Percentiles rank a stretch among this genome's conserved stretches.
These are phyloP conservation scores for Prunus yedoensis DNA, from an alignment of 331 rosid genomes.

Conservation along the genomic window DNA sequence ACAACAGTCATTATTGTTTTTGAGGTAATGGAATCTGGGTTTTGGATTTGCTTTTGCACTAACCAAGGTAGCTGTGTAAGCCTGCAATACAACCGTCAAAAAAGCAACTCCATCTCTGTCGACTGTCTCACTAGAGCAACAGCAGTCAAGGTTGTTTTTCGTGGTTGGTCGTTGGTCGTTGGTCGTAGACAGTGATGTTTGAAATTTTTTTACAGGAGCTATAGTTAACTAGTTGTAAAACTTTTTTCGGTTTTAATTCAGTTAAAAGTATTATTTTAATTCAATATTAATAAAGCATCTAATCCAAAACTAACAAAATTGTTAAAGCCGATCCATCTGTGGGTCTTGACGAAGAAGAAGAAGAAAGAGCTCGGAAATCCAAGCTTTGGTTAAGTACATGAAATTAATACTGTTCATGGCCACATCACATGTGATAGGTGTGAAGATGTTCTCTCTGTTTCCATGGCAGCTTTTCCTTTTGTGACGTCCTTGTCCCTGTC, in stretches of 20 bases:
- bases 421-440: conserved; percentile 71
- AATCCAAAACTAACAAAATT: too few relatives aligned
- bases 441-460: conserved; percentile 67
- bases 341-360: background rate
- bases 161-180: conserved; percentile 46
- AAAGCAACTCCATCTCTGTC: conserved; percentile 42
- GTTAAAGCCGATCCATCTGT: too few relatives aligned
- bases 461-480: conserved; percentile 76
- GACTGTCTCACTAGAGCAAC: conserved; percentile 10
- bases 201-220: background rate
- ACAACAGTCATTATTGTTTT: background rate
- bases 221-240: too few relatives aligned
- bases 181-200: conserved; percentile 31
- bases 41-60: conserved; percentile 43
- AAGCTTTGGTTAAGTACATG: conserved; percentile 25
- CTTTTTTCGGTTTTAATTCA: too few relatives aligned
- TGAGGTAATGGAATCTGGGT: conserved; percentile 45
- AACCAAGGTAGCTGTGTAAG: conserved; percentile 34
- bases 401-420: conserved; percentile 29
- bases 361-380: conserved; percentile 51
- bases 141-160: conserved; percentile 24
- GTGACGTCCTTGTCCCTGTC: conserved; percentile 29
- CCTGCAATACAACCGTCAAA: conserved; percentile 37
- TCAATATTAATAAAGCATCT: too few relatives aligned
- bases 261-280: too few relatives aligned